These are phyloP conservation scores for Pyricularia grisea DNA, from an alignment of 2,329 filamentous ascomycete species.

Conservation along the genomic window DNA sequence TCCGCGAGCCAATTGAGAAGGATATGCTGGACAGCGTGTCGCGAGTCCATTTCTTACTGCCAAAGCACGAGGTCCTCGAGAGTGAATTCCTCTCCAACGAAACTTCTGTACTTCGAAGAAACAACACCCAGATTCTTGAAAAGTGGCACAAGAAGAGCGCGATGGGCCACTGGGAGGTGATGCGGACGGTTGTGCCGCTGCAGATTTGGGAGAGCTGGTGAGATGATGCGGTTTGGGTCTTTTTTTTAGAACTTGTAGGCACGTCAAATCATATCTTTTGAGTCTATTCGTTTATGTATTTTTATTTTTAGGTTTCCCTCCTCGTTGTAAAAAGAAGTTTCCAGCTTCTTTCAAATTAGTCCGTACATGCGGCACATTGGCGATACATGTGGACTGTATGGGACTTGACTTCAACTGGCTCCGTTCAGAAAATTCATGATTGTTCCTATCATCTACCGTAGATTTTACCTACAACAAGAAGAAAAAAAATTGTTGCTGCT, in stretches of 20 bases:
- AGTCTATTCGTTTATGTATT: neutral
- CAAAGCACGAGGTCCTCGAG: slow-evolving; percentile 58
- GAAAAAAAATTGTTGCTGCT: neutral
- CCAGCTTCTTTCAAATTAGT: neutral
- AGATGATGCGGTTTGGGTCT: slow-evolving; percentile 14
- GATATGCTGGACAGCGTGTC: slow-evolving; percentile 69
- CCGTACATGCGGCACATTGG: neutral
- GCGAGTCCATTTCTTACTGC: slow-evolving; percentile 60
- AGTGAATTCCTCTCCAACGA: slow-evolving; percentile 34
- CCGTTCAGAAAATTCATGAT: neutral
- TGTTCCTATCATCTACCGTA: neutral
- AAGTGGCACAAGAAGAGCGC: slow-evolving; percentile 69
- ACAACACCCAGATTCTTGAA: slow-evolving; percentile 57
- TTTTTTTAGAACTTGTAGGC: neutral
- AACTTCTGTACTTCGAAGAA: slow-evolving; percentile 46
- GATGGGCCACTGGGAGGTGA: slow-evolving; percentile 80
- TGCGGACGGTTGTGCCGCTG: slow-evolving; percentile 73
- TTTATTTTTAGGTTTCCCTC: neutral
- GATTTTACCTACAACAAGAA: neutral
- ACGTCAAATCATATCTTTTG: neutral
- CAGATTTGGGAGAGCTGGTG: slow-evolving; percentile 84
- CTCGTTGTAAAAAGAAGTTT: neutral
- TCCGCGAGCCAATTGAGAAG: slow-evolving; percentile 51
- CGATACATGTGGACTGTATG: neutral
- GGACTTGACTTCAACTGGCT: neutral